These are phyloP conservation scores for Capsicum pubescens DNA, from an alignment of 257 asterid genomes.

Conservation along the genomic window DNA sequence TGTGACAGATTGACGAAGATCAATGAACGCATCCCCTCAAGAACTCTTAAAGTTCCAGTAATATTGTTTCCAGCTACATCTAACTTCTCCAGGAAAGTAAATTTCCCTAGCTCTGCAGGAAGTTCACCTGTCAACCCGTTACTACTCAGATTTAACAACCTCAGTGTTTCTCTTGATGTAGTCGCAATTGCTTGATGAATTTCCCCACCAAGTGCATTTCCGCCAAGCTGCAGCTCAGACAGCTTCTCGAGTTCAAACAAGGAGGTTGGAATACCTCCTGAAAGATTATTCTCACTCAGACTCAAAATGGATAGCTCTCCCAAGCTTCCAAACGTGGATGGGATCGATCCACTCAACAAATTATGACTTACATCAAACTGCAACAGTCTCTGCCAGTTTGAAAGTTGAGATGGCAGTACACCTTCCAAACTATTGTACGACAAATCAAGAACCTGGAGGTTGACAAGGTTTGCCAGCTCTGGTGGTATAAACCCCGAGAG, in stretches of 20 bases:
- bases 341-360: slow-evolving; percentile 64
- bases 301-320: slow-evolving; percentile 52
- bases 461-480: slow-evolving; percentile 58
- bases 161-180: slow-evolving; percentile 52
- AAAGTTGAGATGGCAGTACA: slow-evolving; percentile 51
- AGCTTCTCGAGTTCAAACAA: slow-evolving; percentile 66
- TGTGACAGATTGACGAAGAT: slow-evolving; percentile 56
- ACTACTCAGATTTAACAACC: slow-evolving; percentile 67
- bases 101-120: slow-evolving; percentile 62
- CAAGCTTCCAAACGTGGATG: slow-evolving; percentile 57
- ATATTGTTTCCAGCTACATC: slow-evolving; percentile 67
- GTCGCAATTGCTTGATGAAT: slow-evolving; percentile 49
- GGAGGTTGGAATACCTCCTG: slow-evolving; percentile 56
- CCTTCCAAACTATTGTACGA: slow-evolving; percentile 70
- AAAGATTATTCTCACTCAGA: slow-evolving; percentile 62
- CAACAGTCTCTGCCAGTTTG: slow-evolving; percentile 56
- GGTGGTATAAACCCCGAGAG: slow-evolving; percentile 61
- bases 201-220: slow-evolving; percentile 60
- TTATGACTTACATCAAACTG: slow-evolving; percentile 63
- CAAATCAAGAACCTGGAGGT: slow-evolving; percentile 57
- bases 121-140: slow-evolving; percentile 57
- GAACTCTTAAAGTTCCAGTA: slow-evolving; percentile 57
- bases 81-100: slow-evolving; percentile 65
- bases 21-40: slow-evolving; percentile 59
- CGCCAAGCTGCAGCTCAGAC: slow-evolving; percentile 66